Base-by-base conservation (phyloP, 768 basidiomycete genomes). In the Daedaleopsis sinensis region DNA sequence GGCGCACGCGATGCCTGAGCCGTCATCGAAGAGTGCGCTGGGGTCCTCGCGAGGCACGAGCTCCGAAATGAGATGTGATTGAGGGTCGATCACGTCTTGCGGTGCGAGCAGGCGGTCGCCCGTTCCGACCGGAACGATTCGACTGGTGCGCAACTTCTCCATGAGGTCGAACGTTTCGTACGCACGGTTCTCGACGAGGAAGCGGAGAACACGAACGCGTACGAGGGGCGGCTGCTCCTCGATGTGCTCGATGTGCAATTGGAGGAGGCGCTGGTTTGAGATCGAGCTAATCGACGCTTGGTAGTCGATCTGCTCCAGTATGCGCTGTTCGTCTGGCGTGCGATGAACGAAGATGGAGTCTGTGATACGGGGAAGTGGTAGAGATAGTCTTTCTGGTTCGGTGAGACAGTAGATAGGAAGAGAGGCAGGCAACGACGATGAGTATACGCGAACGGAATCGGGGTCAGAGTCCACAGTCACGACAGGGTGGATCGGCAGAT, bases 401-500 rank as follows among this genome's bases (percentile, higher is more conserved):
- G 27, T 7, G 27, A 32, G 27, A 32, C 27, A 32, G 27, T 32
- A 32, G 27, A 32, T 32, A 7, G 27, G 27, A 32, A 3, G 27
- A 32, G 27, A 32, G 27, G 27, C 4, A 32, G 27, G 27, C 27
- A 32, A 32, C 27, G 27, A 32, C 7, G 27, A 32, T 32, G 27
- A 32, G 27, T 32, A 7, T 32, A 32, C 7, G 27, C 7, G 27
- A 32, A 32, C 27, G 27, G 27, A 32, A 32, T 32, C 27, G 4
- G 27, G 3, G 27, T 32, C 27, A 32, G 43, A 19, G 5, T 35
- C 21, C 9, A n/a, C 32, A 3, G 24, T 37, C 18, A 58, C 27
- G 35, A 54, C 19, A 24, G 52, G 57, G 37, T 57, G 57, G n/a
- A 63, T 55, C 24, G 56, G 57, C 23, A 63, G 46, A 10, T 9